These are phyloP conservation scores for Yamadazyma paraphyllophila DNA, from an alignment of 805 yeast genomes.

Conservation along the genomic window DNA sequence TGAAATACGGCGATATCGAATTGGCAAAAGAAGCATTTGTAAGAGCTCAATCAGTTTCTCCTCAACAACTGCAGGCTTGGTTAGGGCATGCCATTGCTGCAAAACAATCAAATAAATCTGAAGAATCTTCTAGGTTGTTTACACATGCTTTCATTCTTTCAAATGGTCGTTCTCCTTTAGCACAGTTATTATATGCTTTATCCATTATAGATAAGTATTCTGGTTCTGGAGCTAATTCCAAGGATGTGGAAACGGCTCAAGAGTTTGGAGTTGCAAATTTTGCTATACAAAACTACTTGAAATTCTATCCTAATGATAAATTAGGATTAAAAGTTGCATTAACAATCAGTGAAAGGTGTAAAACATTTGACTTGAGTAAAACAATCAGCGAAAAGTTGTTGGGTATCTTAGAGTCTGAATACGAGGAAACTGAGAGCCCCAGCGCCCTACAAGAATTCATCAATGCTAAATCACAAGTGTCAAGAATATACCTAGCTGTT, in stretches of 20 bases:
- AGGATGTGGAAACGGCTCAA: slow-evolving; percentile 59
- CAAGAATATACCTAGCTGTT: slow-evolving; percentile 67
- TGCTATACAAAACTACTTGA: slow-evolving; percentile 66
- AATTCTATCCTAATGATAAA: slow-evolving; percentile 57
- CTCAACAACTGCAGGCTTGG: slow-evolving; percentile 78
- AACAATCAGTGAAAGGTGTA: slow-evolving; percentile 65
- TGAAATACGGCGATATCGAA: slow-evolving; percentile 63
- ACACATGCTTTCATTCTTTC: slow-evolving; percentile 80
- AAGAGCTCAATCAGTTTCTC: slow-evolving; percentile 78
- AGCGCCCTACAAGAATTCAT: slow-evolving; percentile 50
- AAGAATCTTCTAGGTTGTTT: slow-evolving; percentile 55
- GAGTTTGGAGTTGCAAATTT: slow-evolving; percentile 63
- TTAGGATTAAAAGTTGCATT: slow-evolving; percentile 57
- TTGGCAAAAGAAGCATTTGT: slow-evolving; percentile 72
- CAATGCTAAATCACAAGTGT: slow-evolving; percentile 62
- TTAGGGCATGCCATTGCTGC: slow-evolving; percentile 74
- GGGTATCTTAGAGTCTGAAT: slow-evolving; percentile 48
- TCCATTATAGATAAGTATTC: slow-evolving; percentile 48
- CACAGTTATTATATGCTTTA: slow-evolving; percentile 71
- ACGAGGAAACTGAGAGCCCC: slow-evolving; percentile 55
- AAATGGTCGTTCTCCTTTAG: slow-evolving; percentile 65
- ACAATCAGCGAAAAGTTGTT: slow-evolving; percentile 47
- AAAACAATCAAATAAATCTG: slow-evolving; percentile 46
- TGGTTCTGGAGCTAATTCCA: slow-evolving; percentile 29
- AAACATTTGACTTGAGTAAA: slow-evolving; percentile 56